A percentile compares a stretch with the other conserved stretches of the same genome.
phyloP scores from a whole-genome alignment of 495 filamentous ascomycete genomes.

The Thozetella sp. region DNA sequence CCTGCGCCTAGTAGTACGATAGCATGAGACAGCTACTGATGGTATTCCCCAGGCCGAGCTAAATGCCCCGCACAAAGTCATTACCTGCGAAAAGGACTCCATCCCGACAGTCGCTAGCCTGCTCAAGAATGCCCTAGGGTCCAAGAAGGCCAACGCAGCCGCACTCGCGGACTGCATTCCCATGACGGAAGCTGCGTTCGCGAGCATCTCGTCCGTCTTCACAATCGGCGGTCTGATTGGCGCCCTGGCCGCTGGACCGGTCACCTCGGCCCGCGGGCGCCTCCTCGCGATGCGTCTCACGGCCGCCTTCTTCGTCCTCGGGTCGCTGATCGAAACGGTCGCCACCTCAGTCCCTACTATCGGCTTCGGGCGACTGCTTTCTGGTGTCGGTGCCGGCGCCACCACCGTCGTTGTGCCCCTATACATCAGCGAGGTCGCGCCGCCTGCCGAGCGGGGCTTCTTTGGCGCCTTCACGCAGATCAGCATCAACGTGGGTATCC shows the following conservation, averaged over 20 bases:
- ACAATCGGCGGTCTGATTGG: conserved; percentile 88
- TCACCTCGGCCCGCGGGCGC: conserved; percentile 74
- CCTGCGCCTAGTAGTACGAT: no score
- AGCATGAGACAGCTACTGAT: conserved; percentile 16
- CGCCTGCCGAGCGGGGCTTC: conserved; percentile 74
- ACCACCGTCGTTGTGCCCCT: conserved; percentile 94
- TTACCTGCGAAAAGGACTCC: conserved; percentile 74
- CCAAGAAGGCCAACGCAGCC: conserved; percentile 19
- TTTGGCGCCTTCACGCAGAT: conserved; percentile 94
- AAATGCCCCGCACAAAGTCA: conserved; percentile 88
- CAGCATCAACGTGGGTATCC: conserved; percentile 91
- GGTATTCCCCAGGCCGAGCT: conserved; percentile 72
- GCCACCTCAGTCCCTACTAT: conserved; percentile 69
- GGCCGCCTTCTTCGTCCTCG: conserved; percentile 73
- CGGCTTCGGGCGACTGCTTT: conserved; percentile 72
- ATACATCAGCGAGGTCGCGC: conserved; percentile 90
- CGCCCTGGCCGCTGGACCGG: conserved; percentile 74
- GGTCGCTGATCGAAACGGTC: conserved; percentile 73
- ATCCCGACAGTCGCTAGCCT: conserved; percentile 42
- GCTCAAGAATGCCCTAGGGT: conserved; percentile 23
- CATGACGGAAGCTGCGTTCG: conserved; percentile 77
- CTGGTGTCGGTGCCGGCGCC: conserved; percentile 83
- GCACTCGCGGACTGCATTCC: conserved; percentile 76
- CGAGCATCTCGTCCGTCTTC: conserved; percentile 84
- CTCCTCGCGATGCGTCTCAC: conserved; percentile 70